These are phyloP conservation scores for Alloteropsis semialata DNA, from an alignment of 176 grass and related monocot genomes.

Conservation along the genomic window DNA sequence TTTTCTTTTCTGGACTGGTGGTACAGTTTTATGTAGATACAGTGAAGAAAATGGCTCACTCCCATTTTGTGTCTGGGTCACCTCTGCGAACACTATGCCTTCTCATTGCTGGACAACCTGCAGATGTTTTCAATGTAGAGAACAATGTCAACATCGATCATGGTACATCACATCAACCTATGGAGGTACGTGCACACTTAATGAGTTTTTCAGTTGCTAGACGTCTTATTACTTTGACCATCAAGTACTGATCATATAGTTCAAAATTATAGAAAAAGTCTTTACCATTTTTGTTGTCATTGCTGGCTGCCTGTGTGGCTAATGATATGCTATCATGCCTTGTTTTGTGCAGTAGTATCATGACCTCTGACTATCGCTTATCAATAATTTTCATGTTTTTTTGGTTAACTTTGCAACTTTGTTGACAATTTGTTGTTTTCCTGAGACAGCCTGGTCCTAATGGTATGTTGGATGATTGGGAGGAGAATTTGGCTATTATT, in stretches of 20 bases:
- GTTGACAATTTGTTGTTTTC: slow-evolving; percentile 21
- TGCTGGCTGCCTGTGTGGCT: background rate
- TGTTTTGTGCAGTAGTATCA: slow-evolving; percentile 29
- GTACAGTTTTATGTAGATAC: slow-evolving; percentile 92
- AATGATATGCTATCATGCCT: slow-evolving; percentile 7
- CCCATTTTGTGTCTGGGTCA: slow-evolving; percentile 78
- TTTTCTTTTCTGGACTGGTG: slow-evolving; percentile 9
- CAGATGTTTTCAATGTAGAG: slow-evolving; percentile 82
- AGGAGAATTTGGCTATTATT: slow-evolving; percentile 98
- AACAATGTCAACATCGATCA: slow-evolving; percentile 37
- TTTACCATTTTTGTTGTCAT: background rate
- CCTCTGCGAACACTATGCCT: slow-evolving; percentile 92
- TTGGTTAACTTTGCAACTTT: background rate
- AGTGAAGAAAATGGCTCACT: slow-evolving; percentile 96
- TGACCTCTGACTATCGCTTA: slow-evolving; percentile 10
- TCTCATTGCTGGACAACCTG: slow-evolving; percentile 94
- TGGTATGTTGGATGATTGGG: slow-evolving; percentile 96
- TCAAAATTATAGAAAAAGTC: slow-evolving; percentile 6
- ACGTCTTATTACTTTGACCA: background rate
- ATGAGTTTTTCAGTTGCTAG: slow-evolving; percentile 1
- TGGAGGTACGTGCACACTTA: slow-evolving; percentile 55
- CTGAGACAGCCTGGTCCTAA: slow-evolving; percentile 40
- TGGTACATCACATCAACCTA: slow-evolving; percentile 58
- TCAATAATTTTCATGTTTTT: slow-evolving; percentile 13
- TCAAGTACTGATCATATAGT: slow-evolving; percentile 10